Conservation (phyloP, 345 rosid species). For the Mallotus nudiflorus region DNA sequence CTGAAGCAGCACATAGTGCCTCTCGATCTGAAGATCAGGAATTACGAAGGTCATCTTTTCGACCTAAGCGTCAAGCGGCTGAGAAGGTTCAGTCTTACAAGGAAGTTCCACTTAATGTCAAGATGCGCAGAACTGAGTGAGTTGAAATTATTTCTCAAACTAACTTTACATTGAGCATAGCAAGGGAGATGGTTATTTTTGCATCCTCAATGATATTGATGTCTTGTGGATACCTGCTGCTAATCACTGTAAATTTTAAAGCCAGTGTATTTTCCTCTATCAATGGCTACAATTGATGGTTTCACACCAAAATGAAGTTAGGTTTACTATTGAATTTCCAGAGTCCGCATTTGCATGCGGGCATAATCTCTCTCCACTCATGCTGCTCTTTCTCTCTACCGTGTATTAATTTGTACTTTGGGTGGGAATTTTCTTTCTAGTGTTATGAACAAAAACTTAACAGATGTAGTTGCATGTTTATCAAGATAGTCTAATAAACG, state of each 20-base stretch:
- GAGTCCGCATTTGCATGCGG: too few relatives aligned
- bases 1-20: constrained; percentile 20
- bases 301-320: background rate
- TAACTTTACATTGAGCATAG: constrained; percentile 8
- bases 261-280: background rate
- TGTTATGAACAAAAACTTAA: too few relatives aligned
- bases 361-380: too few relatives aligned
- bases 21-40: constrained; percentile 35
- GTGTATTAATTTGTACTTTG: too few relatives aligned
- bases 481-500: background rate
- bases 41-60: constrained; percentile 32
- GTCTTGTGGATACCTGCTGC: background rate
- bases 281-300: background rate
- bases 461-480: background rate
- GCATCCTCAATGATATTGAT: background rate
- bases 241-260: constrained; percentile 9
- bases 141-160: constrained; percentile 8
- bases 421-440: too few relatives aligned
- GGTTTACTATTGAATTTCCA: background rate
- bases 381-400: too few relatives aligned
- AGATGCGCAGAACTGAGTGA: constrained; percentile 59
- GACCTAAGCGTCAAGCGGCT: constrained; percentile 56
- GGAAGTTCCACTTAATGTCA: constrained; percentile 62
- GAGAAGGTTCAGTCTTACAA: constrained; percentile 67
- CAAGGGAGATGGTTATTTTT: background rate